phyloP scores from a whole-genome alignment of 2,329 filamentous ascomycete species.

The Colletotrichum spinosum region DNA sequence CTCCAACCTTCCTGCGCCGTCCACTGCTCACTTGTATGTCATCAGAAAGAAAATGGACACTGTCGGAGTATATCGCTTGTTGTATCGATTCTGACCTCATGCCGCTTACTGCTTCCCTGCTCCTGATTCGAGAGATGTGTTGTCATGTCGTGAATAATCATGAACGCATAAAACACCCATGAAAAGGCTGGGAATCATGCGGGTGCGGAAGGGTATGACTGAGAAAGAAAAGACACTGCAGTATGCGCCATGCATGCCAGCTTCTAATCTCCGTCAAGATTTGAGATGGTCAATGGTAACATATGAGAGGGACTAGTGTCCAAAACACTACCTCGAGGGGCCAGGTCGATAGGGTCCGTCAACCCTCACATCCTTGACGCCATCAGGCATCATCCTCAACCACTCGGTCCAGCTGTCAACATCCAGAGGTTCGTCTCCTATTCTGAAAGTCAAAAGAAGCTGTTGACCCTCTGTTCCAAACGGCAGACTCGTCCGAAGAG shows the following conservation, averaged over 20 bases:
- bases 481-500: constrained; percentile 51
- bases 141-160: constrained; percentile 14
- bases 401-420: constrained; percentile 68
- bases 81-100: constrained; percentile 1
- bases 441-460: constrained; percentile 61
- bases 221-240: too few relatives aligned
- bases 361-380: constrained; percentile 66
- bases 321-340: constrained; percentile 45
- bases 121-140: neutral
- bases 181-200: neutral
- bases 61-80: neutral
- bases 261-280: neutral
- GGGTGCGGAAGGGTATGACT: too few relatives aligned
- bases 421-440: constrained; percentile 64
- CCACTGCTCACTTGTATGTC: constrained; percentile 7
- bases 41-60: neutral
- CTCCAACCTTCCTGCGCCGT: neutral
- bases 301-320: constrained; percentile 19
- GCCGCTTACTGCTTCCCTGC: neutral
- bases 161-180: constrained; percentile 12
- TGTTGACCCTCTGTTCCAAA: constrained; percentile 59
- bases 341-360: constrained; percentile 59
- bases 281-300: constrained; percentile 6
- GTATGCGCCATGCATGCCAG: too few relatives aligned
- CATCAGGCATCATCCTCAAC: constrained; percentile 68